Conservation (phyloP, 768 basidiomycete species). For the Chiua virens region DNA sequence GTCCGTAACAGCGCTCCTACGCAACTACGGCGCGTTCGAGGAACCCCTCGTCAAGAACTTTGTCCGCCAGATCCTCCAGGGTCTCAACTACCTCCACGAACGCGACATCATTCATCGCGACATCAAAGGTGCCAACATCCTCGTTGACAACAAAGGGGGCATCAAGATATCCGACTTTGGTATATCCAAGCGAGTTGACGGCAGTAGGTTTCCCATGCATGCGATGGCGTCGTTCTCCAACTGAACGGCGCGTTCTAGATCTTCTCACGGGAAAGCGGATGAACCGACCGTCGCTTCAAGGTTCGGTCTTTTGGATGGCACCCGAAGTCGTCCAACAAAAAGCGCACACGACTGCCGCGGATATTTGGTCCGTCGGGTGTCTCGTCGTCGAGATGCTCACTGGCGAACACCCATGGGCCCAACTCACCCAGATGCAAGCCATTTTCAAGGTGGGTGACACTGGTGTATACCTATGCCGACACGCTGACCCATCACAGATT, state of each 20-base stretch:
- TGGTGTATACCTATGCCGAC: background rate
- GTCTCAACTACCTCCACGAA: constrained; percentile 88
- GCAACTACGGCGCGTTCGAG: constrained; percentile 93
- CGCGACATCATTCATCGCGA: constrained; percentile 96
- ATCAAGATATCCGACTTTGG: constrained; percentile 98
- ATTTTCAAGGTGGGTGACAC: constrained; percentile 78
- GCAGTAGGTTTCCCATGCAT: constrained; percentile 59
- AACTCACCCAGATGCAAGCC: constrained; percentile 98
- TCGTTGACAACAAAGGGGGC: constrained; percentile 97
- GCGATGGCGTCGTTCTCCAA: constrained; percentile 16
- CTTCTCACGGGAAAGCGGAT: constrained; percentile 62
- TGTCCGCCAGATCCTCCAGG: constrained; percentile 86
- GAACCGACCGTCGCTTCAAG: constrained; percentile 91
- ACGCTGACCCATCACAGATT: constrained; percentile 52
- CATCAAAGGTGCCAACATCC: constrained; percentile 98
- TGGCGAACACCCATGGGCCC: constrained; percentile 93
- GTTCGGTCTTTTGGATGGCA: constrained; percentile 99
- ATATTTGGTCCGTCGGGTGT: constrained; percentile 97
- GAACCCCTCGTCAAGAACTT: constrained; percentile 91
- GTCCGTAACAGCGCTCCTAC: constrained; percentile 84
- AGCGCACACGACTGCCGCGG: constrained; percentile 86
- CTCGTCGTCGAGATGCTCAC: constrained; percentile 96
- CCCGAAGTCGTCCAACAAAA: constrained; percentile 98
- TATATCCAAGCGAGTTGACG: constrained; percentile 96
- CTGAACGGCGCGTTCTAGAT: constrained; percentile 24